These are phyloP conservation scores for Exophiala aquamarina DNA, from an alignment of 2,329 filamentous ascomycete genomes.

Conservation along the genomic window DNA sequence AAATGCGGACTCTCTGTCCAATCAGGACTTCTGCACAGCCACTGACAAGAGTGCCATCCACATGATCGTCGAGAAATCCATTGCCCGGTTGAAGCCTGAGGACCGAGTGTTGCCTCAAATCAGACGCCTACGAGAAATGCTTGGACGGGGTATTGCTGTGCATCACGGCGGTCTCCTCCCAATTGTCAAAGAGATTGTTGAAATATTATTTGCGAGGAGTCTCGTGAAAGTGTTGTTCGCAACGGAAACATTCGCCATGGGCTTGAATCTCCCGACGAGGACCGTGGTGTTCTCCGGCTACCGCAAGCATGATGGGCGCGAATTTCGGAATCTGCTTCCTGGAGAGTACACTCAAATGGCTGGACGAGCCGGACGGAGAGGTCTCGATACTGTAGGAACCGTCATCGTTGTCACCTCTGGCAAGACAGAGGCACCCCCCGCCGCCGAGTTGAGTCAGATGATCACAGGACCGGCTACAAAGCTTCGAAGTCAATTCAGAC, in stretches of 20 bases:
- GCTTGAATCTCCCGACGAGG: conserved; percentile 88
- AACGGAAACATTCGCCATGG: conserved; percentile 98
- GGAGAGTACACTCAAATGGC: conserved; percentile 99
- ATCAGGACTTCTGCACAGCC: conserved; percentile 91
- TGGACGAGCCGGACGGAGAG: conserved; percentile 86
- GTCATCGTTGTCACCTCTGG: conserved; percentile 87
- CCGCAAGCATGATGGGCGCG: conserved; percentile 91
- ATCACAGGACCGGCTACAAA: conserved; percentile 95
- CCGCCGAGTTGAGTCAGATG: conserved; percentile 81
- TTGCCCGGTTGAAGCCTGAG: conserved; percentile 86
- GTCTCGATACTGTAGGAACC: conserved; percentile 86
- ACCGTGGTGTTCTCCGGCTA: conserved; percentile 98
- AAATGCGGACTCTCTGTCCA: conserved; percentile 91
- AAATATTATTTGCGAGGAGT: conserved; percentile 92
- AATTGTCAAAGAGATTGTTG: conserved; percentile 96
- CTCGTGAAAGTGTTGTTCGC: conserved; percentile 96
- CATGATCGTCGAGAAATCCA: conserved; percentile 94
- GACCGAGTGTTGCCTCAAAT: conserved; percentile 92
- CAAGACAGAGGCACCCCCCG: conserved; percentile 83
- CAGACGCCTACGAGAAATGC: conserved; percentile 76
- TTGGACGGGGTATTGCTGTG: conserved; percentile 87
- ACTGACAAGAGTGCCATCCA: conserved; percentile 95
- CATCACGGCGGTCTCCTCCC: conserved; percentile 93
- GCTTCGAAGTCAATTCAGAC: conserved; percentile 88
- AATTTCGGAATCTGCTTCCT: conserved; percentile 85